A percentile compares a stretch with the other conserved stretches of the same genome.
Evolutionary conservation across 2,329 filamentous ascomycete genomes (phyloP).

Genomic region (Aaosphaeria arxii): DNA sequence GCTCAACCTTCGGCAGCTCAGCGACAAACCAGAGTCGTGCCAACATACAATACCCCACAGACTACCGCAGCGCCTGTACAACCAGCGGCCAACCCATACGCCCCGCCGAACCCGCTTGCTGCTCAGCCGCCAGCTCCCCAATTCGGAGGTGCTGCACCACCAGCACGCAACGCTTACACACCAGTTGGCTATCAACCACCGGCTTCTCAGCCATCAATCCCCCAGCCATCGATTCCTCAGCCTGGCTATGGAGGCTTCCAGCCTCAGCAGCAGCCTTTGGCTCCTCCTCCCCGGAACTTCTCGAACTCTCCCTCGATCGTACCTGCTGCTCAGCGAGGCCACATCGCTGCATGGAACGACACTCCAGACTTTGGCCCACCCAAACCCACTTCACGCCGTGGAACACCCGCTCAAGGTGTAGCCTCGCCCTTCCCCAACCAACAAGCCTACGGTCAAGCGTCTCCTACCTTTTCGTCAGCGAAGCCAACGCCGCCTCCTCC

Average conservation of each 20-base stretch:
- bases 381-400: constrained; percentile 70
- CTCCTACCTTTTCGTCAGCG: constrained; percentile 57
- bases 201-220: constrained; percentile 21
- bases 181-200: constrained; percentile 54
- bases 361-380: constrained; percentile 70
- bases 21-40: constrained; percentile 32
- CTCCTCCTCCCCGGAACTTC: constrained; percentile 63
- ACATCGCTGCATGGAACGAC: constrained; percentile 89
- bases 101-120: constrained; percentile 29
- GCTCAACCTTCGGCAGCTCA: constrained; percentile 34
- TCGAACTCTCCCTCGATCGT: constrained; percentile 63
- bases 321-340: constrained; percentile 67
- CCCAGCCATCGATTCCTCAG: constrained; percentile 33
- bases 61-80: constrained; percentile 23
- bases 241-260: constrained; percentile 46
- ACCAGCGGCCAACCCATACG: constrained; percentile 33
- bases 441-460: constrained; percentile 42
- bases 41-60: constrained; percentile 18
- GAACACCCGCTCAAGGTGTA: constrained; percentile 67
- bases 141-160: constrained; percentile 21
- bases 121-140: constrained; percentile 21
- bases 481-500: constrained; percentile 72
- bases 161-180: constrained; percentile 39
- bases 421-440: constrained; percentile 73
- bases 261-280: constrained; percentile 42